A percentile compares a stretch with the other conserved stretches of the same genome.
Conservation (phyloP, 805 yeast species). For the Yarrowia bubula region DNA sequence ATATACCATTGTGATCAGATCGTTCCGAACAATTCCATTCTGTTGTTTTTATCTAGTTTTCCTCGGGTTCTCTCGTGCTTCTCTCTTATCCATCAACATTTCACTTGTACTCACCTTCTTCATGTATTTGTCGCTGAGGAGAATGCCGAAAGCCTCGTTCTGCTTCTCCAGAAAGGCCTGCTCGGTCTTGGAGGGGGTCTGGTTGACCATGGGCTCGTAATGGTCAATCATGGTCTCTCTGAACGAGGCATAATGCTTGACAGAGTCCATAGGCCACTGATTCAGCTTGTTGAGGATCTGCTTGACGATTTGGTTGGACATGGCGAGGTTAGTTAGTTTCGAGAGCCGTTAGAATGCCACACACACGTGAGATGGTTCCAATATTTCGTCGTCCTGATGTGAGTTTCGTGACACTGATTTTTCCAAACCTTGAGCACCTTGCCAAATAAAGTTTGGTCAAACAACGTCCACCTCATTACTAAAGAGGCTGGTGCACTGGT, state of each 20-base stretch:
- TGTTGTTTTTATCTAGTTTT: too few species aligned
- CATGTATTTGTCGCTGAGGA: slow-evolving; percentile 24
- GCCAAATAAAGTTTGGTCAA: neutral
- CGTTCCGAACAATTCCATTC: too few species aligned
- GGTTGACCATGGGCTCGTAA: slow-evolving; percentile 23
- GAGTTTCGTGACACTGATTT: neutral
- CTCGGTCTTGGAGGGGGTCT: slow-evolving; percentile 16
- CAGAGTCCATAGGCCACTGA: slow-evolving; percentile 24
- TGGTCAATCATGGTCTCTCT: slow-evolving; percentile 23
- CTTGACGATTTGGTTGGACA: slow-evolving; percentile 21
- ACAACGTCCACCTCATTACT: neutral
- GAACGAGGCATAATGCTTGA: slow-evolving; percentile 24
- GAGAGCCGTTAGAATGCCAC: slow-evolving; percentile 5
- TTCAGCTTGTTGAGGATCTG: slow-evolving; percentile 23
- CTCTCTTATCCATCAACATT: neutral
- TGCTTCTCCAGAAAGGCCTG: slow-evolving; percentile 20
- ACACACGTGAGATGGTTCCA: neutral
- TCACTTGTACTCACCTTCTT: slow-evolving; percentile 17
- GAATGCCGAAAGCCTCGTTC: slow-evolving; percentile 17
- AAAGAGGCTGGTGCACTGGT: neutral
- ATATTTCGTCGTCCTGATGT: neutral
- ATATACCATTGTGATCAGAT: too few species aligned
- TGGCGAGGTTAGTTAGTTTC: neutral
- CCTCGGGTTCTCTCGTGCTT: neutral
- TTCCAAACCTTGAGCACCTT: neutral